Conservation (phyloP, 116 monocot genomes). For the Thalassia testudinum region DNA sequence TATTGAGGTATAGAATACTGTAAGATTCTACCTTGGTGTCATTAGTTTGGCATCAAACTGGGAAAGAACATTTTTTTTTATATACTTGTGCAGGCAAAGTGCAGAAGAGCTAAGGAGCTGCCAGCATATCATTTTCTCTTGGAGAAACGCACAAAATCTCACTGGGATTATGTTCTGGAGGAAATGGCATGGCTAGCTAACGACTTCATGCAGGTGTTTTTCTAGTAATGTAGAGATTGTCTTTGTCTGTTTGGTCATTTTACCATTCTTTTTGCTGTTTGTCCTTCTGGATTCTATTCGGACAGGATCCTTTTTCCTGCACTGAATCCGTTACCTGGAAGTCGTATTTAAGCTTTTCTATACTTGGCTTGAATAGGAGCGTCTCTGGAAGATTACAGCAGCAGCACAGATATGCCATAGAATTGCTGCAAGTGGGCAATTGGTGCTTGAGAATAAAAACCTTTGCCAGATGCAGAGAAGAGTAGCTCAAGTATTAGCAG, state of each 20-base stretch:
- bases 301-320: too few species aligned
- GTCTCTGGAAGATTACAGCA: constrained; percentile 67
- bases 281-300: background rate
- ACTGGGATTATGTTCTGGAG: constrained; percentile 97
- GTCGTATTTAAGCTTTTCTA: too few species aligned
- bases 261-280: background rate
- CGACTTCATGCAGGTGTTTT: constrained; percentile 90
- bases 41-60: too few species aligned
- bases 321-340: too few species aligned
- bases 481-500: constrained; percentile 40
- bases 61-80: too few species aligned
- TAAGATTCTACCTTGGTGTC: too few species aligned
- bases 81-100: constrained; percentile 32
- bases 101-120: constrained; percentile 35
- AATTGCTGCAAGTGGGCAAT: constrained; percentile 27
- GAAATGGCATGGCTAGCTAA: constrained; percentile 98
- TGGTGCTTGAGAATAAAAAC: constrained; percentile 37
- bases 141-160: constrained; percentile 42
- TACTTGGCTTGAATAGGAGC: constrained; percentile 46
- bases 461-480: constrained; percentile 34
- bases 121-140: constrained; percentile 25
- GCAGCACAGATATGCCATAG: constrained; percentile 51
- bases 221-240: too few species aligned
- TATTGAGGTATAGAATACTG: constrained; percentile 45
- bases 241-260: too few species aligned